phyloP scores from a whole-genome alignment of 2,329 filamentous ascomycete species.

The Sclerotinia glacialis region DNA sequence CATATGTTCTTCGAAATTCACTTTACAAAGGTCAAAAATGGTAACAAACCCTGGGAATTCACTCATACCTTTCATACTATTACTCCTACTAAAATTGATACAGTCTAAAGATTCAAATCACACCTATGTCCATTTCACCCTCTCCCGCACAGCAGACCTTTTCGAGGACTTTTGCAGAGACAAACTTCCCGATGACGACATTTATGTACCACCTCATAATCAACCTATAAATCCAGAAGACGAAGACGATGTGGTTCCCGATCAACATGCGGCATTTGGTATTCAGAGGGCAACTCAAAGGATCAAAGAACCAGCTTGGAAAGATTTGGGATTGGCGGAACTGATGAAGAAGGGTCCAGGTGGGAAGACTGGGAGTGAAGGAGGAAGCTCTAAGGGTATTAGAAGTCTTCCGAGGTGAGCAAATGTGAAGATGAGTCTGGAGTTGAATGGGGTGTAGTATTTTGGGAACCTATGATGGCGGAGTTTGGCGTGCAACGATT shows the following conservation, averaged over 20 bases:
- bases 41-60: background rate
- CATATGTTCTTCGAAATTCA: background rate
- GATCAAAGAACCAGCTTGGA: slow-evolving; percentile 70
- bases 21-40: background rate
- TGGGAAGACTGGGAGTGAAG: slow-evolving; percentile 21
- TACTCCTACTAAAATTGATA: background rate
- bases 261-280: slow-evolving; percentile 84
- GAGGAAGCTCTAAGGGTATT: slow-evolving; percentile 23
- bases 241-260: slow-evolving; percentile 83
- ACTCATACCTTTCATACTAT: background rate
- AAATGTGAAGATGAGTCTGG: background rate
- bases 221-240: slow-evolving; percentile 84
- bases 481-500: background rate
- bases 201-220: slow-evolving; percentile 76
- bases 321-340: slow-evolving; percentile 69
- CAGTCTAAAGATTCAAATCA: slow-evolving; percentile 66
- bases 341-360: slow-evolving; percentile 62
- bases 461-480: background rate
- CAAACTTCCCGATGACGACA: slow-evolving; percentile 70
- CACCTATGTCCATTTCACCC: slow-evolving; percentile 74
- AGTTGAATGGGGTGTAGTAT: background rate
- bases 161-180: slow-evolving; percentile 75
- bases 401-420: slow-evolving; percentile 31
- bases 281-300: slow-evolving; percentile 78
- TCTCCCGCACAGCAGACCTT: slow-evolving; percentile 69